These are phyloP conservation scores for Coemansia javaensis DNA, from an alignment of 192 early-diverging fungal genomes.

Conservation along the genomic window DNA sequence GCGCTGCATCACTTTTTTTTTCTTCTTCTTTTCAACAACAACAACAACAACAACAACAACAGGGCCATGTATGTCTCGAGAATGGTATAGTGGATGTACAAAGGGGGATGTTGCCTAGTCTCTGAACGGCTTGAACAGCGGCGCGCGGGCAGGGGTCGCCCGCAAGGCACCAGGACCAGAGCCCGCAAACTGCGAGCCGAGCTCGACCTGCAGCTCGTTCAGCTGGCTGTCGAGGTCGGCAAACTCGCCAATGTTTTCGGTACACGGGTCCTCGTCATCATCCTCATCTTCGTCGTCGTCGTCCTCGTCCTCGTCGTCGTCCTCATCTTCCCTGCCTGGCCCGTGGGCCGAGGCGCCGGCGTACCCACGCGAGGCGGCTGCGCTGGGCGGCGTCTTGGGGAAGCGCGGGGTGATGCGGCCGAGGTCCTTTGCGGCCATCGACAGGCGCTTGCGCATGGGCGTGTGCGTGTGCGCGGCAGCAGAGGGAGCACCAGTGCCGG, in stretches of 20 bases:
- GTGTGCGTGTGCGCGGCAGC: conserved; percentile 10
- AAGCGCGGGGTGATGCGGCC: conserved; percentile 35
- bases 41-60: no score
- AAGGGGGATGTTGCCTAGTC: no score
- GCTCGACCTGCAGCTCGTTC: conserved; percentile 40
- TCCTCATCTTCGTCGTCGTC: conserved; percentile 27
- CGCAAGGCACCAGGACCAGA: no score
- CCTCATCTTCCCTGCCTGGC: conserved; percentile 5
- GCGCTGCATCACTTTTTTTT: no score
- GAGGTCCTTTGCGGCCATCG: conserved; percentile 38
- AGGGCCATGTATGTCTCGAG: no score
- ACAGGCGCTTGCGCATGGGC: conserved; percentile 40
- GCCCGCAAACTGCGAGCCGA: conserved; percentile 11
- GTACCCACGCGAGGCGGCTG: not conserved
- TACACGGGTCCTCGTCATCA: conserved; percentile 36
- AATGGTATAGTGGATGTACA: no score
- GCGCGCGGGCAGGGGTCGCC: no score
- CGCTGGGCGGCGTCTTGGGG: conserved; percentile 7
- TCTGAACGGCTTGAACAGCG: no score
- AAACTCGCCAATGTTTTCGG: conserved; percentile 47
- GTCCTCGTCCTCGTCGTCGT: conserved; percentile 26
- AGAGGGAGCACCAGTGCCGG: no score
- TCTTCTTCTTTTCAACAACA: no score
- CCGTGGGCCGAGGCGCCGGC: not conserved
- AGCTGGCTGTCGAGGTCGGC: conserved; percentile 33